Conservation (phyloP, 352 stramenopile genomes). For the Globisporangium abappressorium region DNA sequence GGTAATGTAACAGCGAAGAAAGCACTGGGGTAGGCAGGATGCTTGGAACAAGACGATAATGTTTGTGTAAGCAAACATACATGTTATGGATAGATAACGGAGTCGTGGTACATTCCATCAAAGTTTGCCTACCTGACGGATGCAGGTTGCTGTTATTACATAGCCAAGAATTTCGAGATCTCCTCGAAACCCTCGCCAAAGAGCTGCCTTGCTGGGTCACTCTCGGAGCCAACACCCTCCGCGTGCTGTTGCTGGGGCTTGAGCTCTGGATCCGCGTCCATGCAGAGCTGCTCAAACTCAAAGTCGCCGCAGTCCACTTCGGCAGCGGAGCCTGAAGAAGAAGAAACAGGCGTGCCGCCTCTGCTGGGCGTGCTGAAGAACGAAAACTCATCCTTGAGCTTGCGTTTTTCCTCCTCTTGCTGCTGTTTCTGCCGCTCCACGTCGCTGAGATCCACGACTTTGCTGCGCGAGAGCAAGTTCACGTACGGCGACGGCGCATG, state of each 20-base stretch:
- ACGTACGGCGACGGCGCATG: slow-evolving; percentile 67
- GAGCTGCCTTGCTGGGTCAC: slow-evolving; percentile 26
- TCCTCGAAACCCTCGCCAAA: slow-evolving; percentile 52
- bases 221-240: not conserved
- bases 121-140: too few relatives aligned
- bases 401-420: slow-evolving; percentile 23
- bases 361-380: slow-evolving; percentile 22
- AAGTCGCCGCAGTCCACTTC: slow-evolving; percentile 62
- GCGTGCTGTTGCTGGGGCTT: slow-evolving; percentile 15
- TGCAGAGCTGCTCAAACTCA: slow-evolving; percentile 79
- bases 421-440: slow-evolving; percentile 37
- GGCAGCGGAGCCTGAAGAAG: not conserved
- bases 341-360: not conserved
- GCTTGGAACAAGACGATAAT: not conserved
- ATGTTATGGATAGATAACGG: not conserved
- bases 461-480: slow-evolving; percentile 75
- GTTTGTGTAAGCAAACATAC: not conserved
- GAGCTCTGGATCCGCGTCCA: slow-evolving; percentile 76
- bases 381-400: slow-evolving; percentile 21
- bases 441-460: slow-evolving; percentile 70
- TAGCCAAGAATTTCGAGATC: slow-evolving; percentile 46
- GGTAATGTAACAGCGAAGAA: not conserved
- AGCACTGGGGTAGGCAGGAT: too few relatives aligned
- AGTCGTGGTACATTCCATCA: not conserved
- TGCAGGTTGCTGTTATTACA: not conserved